Conservation (phyloP, 148 eudicot genomes). For the Persicaria maculosa region DNA sequence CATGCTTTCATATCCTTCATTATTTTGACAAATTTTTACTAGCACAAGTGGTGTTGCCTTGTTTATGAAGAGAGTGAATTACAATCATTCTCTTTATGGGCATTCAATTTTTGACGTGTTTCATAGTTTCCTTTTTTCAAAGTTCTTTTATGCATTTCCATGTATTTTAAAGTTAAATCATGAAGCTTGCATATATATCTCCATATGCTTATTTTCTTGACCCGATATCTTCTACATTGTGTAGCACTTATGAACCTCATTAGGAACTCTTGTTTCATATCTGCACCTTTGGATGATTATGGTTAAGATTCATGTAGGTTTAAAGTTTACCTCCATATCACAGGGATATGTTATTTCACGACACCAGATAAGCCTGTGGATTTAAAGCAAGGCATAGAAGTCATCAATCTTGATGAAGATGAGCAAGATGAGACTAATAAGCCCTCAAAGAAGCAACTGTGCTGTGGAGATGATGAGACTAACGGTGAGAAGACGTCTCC, state of each 20-base stretch:
- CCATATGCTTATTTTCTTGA: too few species aligned
- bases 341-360: not conserved
- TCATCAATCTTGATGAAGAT: constrained; percentile 12
- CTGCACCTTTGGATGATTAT: not conserved
- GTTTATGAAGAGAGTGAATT: not conserved
- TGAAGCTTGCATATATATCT: too few species aligned
- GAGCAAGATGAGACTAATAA: not conserved
- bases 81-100: not conserved
- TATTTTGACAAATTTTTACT: not conserved
- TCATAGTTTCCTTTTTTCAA: not conserved
- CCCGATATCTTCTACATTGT: too few species aligned
- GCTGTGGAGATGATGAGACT: constrained; percentile 5
- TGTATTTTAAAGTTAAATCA: not conserved
- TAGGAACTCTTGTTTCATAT: not conserved
- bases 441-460: too few species aligned
- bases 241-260: too few species aligned
- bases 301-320: not conserved
- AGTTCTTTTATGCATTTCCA: too few species aligned
- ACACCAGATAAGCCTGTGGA: not conserved
- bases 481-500: constrained; percentile 41
- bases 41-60: not conserved
- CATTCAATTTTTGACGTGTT: not conserved
- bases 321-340: not conserved
- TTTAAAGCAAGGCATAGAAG: not conserved
- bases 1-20: not conserved